Percentiles rank a stretch among this genome's conserved stretches.
phyloP scores from a whole-genome alignment of 2,329 filamentous ascomycete genomes.

The Rosellinia necatrix region DNA sequence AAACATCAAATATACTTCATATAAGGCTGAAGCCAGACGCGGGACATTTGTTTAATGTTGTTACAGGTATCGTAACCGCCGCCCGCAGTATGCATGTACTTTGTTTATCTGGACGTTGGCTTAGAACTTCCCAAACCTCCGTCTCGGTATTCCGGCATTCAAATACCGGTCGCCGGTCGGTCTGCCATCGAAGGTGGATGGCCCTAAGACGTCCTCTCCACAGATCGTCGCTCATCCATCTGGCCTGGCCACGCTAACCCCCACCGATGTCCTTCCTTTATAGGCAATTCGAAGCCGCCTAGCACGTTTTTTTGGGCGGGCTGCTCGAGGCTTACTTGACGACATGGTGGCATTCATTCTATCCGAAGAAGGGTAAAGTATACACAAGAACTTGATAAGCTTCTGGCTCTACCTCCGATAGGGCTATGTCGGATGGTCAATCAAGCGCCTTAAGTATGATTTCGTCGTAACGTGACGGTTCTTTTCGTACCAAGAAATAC shows the following conservation, averaged over 20 bases:
- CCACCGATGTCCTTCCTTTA: constrained; percentile 11
- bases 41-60: not conserved
- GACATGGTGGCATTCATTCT: not conserved
- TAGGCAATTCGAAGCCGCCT: constrained; percentile 4
- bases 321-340: not conserved
- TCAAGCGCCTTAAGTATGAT: not conserved
- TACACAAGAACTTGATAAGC: not conserved
- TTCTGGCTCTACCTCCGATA: not conserved
- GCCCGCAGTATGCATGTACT: no score
- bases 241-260: not conserved
- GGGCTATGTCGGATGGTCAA: not conserved
- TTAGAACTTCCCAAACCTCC: no score
- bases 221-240: constrained; percentile 5
- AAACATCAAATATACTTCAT: no score
- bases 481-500: no score
- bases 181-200: not conserved
- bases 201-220: constrained; percentile 1
- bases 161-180: not conserved
- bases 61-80: not conserved
- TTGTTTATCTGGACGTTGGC: no score
- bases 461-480: not conserved
- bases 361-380: not conserved
- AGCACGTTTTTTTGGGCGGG: not conserved
- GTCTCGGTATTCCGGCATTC: not conserved
- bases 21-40: not conserved